These are phyloP conservation scores for Bidens hawaiensis DNA, from an alignment of 140 eudicot species.

Conservation along the genomic window DNA sequence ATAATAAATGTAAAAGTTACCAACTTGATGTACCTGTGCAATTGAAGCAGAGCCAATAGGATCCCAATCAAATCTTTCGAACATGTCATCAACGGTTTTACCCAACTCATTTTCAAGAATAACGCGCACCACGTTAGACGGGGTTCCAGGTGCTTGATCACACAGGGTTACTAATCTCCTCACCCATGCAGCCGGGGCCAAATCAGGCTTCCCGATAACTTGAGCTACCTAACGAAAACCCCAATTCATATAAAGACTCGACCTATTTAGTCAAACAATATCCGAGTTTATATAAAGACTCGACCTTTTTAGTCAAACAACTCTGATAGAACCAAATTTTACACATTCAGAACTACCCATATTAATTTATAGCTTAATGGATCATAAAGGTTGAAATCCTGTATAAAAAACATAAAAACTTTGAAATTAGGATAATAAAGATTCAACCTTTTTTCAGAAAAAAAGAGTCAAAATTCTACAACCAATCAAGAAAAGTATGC, in stretches of 20 bases:
- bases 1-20: neutral
- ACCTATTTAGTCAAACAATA: neutral
- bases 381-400: slow-evolving; percentile 8
- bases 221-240: slow-evolving; percentile 65
- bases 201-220: slow-evolving; percentile 91
- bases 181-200: slow-evolving; percentile 98
- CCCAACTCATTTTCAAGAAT: slow-evolving; percentile 89
- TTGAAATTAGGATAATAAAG: neutral
- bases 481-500: slow-evolving; percentile 1
- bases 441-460: neutral
- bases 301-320: neutral
- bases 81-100: slow-evolving; percentile 53
- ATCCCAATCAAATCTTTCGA: slow-evolving; percentile 68
- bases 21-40: slow-evolving; percentile 74
- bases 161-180: slow-evolving; percentile 80
- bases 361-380: neutral
- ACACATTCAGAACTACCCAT: slow-evolving; percentile 1
- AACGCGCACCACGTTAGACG: slow-evolving; percentile 46
- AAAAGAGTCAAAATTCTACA: neutral
- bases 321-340: too few species aligned
- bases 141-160: slow-evolving; percentile 90
- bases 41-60: slow-evolving; percentile 98
- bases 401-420: neutral
- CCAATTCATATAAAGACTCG: slow-evolving; percentile 1
- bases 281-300: too few species aligned